Percentiles rank a stretch among this genome's conserved stretches.
Conservation (phyloP, 305 asterid genomes). For the Fraxinus xanthoxyloides region DNA sequence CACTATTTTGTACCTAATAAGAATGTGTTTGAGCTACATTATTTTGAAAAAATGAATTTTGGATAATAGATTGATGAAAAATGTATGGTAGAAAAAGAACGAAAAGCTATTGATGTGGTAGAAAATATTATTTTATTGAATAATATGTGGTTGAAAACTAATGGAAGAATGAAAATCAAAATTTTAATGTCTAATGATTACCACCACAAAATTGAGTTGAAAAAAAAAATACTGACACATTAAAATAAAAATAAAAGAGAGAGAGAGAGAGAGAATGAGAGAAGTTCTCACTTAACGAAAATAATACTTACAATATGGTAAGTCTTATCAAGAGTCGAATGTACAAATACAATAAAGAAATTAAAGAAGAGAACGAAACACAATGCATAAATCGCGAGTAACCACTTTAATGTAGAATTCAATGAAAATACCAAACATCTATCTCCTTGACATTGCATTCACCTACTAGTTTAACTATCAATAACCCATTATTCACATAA, state of each 20-base stretch:
- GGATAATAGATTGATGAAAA: too few species aligned
- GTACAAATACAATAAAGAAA: not conserved
- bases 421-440: constrained; percentile 18
- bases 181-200: too few species aligned
- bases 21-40: too few species aligned
- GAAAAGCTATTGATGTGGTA: too few species aligned
- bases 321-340: not conserved
- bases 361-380: not conserved
- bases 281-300: not conserved
- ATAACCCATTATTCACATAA: constrained; percentile 29
- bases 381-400: not conserved
- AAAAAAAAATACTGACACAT: not conserved
- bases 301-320: not conserved
- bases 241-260: too few species aligned
- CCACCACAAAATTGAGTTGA: not conserved
- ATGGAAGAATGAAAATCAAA: too few species aligned
- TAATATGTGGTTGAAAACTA: too few species aligned
- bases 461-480: constrained; percentile 37
- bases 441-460: constrained; percentile 35
- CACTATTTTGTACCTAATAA: not conserved
- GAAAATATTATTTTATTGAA: too few species aligned
- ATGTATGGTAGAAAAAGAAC: too few species aligned
- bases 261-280: too few species aligned
- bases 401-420: not conserved
- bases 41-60: too few species aligned